Percentiles rank a stretch among this genome's conserved stretches.
Evolutionary conservation across 208 protist species (phyloP).

Genomic region (Acanthamoeba triangularis): DNA sequence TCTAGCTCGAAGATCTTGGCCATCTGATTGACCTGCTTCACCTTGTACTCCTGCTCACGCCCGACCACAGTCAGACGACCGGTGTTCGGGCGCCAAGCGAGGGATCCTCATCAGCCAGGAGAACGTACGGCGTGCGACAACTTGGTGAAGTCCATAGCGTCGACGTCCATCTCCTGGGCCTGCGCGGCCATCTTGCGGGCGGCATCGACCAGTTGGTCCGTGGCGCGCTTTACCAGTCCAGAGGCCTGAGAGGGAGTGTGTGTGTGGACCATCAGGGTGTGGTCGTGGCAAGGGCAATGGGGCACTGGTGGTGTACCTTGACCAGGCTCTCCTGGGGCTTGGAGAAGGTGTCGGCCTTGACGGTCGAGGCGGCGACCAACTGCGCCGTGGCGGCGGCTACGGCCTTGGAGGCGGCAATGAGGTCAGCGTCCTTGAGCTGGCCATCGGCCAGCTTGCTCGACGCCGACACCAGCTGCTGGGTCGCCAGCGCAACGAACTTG

Average conservation of each 20-base stretch:
- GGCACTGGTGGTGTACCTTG: neutral
- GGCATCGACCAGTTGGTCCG: conserved; percentile 47
- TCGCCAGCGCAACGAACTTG: conserved; percentile 72
- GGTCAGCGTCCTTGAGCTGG: conserved; percentile 56
- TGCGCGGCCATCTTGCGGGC: conserved; percentile 17
- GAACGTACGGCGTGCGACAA: conserved; percentile 10
- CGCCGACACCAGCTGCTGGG: conserved; percentile 35
- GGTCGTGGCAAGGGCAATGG: neutral
- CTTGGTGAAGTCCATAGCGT: conserved; percentile 52
- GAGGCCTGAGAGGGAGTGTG: neutral
- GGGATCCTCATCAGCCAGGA: neutral
- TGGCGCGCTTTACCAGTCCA: conserved; percentile 58
- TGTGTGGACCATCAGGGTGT: neutral
- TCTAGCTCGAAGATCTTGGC: conserved; percentile 70
- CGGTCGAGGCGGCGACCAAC: conserved; percentile 38
- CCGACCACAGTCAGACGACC: neutral
- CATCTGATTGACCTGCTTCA: conserved; percentile 61
- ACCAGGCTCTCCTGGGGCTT: conserved; percentile 68
- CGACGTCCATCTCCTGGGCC: neutral
- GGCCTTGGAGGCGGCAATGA: conserved; percentile 70
- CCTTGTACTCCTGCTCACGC: conserved; percentile 43
- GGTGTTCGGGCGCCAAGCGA: neutral
- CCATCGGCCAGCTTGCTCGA: conserved; percentile 51
- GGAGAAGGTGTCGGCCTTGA: conserved; percentile 66
- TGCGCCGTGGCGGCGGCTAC: conserved; percentile 54